Evolutionary conservation across 768 basidiomycete genomes (phyloP).

Genomic region (Panellus pusillus): DNA sequence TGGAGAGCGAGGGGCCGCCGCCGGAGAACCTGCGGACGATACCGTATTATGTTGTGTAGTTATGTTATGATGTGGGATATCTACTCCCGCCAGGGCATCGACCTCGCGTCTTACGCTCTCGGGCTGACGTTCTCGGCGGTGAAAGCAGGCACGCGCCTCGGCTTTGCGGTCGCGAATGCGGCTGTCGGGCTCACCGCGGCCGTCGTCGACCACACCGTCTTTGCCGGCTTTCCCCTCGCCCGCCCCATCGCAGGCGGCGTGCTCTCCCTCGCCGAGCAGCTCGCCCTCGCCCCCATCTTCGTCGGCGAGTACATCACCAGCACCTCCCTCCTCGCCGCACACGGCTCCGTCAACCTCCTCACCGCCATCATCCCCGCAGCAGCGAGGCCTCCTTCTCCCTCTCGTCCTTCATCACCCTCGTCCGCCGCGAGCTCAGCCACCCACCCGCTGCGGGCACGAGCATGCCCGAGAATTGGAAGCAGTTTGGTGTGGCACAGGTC

Average conservation of each 20-base stretch:
- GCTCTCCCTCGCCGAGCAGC: conserved; percentile 65
- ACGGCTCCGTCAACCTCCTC: conserved; percentile 73
- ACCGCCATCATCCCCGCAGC: conserved; percentile 69
- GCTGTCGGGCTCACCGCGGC: conserved; percentile 59
- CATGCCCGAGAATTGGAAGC: conserved; percentile 51
- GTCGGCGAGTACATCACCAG: conserved; percentile 76
- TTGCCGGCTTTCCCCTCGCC: conserved; percentile 60
- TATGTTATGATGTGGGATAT: no score
- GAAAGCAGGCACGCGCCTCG: conserved; percentile 66
- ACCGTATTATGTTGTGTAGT: no score
- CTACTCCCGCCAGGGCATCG: conserved; percentile 59
- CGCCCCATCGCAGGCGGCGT: conserved; percentile 57
- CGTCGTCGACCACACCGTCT: conserved; percentile 64
- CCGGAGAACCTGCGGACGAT: conserved; percentile 77
- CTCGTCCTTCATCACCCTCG: conserved; percentile 75
- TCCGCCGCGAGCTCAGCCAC: conserved; percentile 76
- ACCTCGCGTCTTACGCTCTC: conserved; percentile 63
- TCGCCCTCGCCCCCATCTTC: conserved; percentile 65
- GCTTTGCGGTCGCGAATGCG: conserved; percentile 65
- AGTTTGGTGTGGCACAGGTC: conserved; percentile 64
- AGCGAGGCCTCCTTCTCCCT: conserved; percentile 82
- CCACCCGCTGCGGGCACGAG: conserved; percentile 48
- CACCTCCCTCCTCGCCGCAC: conserved; percentile 71
- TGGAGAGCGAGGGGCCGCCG: conserved; percentile 56
- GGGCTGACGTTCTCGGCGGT: conserved; percentile 67